Percentiles rank a stretch among this genome's conserved stretches.
Conservation (phyloP, 257 asterid genomes). For the Rubia yunnanensis region DNA sequence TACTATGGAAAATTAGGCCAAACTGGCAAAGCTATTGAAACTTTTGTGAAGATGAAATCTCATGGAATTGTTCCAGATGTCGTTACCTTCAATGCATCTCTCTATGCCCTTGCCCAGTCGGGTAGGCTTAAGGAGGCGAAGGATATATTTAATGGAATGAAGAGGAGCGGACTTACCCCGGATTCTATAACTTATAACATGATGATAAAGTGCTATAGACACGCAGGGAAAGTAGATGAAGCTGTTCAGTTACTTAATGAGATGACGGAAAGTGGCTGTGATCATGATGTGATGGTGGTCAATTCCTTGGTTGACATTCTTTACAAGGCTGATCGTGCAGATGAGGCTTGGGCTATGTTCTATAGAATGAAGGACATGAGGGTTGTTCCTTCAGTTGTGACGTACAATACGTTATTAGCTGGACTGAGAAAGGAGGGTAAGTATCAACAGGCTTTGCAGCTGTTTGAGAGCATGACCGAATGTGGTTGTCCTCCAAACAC, state of each 20-base stretch:
- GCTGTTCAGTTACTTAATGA: conserved; percentile 60
- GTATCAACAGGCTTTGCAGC: conserved; percentile 50
- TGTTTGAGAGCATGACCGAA: conserved; percentile 59
- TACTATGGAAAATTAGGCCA: conserved; percentile 81
- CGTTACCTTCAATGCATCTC: conserved; percentile 77
- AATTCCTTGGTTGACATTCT: conserved; percentile 84
- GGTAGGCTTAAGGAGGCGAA: conserved; percentile 83
- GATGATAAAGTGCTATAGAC: conserved; percentile 89
- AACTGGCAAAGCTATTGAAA: conserved; percentile 70
- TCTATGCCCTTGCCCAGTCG: conserved; percentile 61
- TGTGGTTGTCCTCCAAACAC: conserved; percentile 75
- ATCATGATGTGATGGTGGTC: conserved; percentile 63
- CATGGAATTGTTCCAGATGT: conserved; percentile 74
- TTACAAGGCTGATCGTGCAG: conserved; percentile 66
- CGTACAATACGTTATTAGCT: conserved; percentile 86
- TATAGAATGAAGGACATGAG: conserved; percentile 64
- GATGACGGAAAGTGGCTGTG: conserved; percentile 62
- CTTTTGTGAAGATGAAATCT: conserved; percentile 77
- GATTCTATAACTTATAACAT: conserved; percentile 84
- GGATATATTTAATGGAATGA: conserved; percentile 58
- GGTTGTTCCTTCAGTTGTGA: conserved; percentile 81
- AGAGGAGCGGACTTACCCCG: conserved; percentile 65
- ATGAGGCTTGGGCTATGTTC: conserved; percentile 80
- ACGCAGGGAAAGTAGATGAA: conserved; percentile 65
- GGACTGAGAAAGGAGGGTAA: conserved; percentile 84